These are phyloP conservation scores for Salix suchowensis DNA, from an alignment of 345 rosid genomes.

Conservation along the genomic window DNA sequence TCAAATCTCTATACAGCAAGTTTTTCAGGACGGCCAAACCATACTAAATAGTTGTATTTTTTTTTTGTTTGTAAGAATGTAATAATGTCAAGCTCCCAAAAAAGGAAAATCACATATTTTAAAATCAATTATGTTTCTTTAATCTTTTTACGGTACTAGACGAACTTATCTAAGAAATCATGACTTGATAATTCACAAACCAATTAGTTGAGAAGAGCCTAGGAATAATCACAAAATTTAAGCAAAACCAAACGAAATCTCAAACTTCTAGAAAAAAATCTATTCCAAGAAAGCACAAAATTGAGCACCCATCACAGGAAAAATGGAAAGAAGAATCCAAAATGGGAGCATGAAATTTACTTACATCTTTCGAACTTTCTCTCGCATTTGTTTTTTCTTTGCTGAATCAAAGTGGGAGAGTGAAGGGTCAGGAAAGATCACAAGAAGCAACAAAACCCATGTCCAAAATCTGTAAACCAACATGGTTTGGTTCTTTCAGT, in stretches of 20 bases:
- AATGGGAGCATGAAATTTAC: slow-evolving; percentile 6
- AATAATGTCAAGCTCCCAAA: neutral
- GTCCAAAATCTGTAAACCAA: slow-evolving; percentile 17
- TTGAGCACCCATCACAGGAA: slow-evolving; percentile 4
- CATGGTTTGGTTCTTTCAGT: neutral
- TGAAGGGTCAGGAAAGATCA: slow-evolving; percentile 37
- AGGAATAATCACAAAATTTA: neutral
- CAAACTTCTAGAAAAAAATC: neutral
- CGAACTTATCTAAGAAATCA: neutral
- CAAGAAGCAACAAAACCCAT: slow-evolving; percentile 44
- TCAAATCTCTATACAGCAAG: neutral
- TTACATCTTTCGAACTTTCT: slow-evolving; percentile 82
- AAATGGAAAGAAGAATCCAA: neutral
- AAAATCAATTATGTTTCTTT: neutral
- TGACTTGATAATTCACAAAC: neutral
- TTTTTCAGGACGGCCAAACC: neutral
- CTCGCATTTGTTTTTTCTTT: slow-evolving; percentile 65
- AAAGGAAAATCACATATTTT: neutral
- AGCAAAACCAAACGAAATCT: neutral
- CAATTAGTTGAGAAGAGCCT: neutral
- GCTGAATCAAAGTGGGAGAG: slow-evolving; percentile 36
- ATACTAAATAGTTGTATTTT: neutral
- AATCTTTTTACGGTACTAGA: neutral
- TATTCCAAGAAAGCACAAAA: neutral
- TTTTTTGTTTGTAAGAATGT: neutral